phyloP scores from a whole-genome alignment of 2,329 filamentous ascomycete species.

The Pseudogymnoascus sp. region DNA sequence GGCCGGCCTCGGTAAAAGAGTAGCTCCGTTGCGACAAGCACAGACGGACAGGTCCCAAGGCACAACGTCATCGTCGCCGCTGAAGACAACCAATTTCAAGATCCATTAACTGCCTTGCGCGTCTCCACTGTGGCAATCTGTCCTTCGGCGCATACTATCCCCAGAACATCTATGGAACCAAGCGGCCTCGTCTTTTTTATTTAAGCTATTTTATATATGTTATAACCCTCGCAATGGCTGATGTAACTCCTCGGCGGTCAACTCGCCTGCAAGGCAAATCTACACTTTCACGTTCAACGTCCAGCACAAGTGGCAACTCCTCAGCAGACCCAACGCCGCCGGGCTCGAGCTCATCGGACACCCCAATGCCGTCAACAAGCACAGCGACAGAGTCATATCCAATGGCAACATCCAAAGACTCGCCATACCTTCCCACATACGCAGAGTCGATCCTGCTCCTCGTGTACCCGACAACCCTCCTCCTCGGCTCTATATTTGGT shows the following conservation, averaged over 20 bases:
- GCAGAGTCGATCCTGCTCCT: conserved; percentile 58
- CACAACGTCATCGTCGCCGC: conserved; percentile 18
- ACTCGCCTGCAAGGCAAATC: conserved; percentile 21
- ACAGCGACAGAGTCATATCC: not conserved
- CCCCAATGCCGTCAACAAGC: conserved; percentile 10
- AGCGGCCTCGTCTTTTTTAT: not conserved
- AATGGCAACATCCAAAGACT: conserved; percentile 21
- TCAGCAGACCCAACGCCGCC: conserved; percentile 12
- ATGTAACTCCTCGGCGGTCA: conserved; percentile 26
- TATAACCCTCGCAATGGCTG: conserved; percentile 21
- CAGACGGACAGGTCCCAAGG: conserved; percentile 3
- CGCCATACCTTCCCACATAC: conserved; percentile 63
- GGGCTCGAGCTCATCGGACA: conserved; percentile 12
- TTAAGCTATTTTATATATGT: conserved; percentile 17
- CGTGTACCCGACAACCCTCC: conserved; percentile 70
- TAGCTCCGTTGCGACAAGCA: not conserved
- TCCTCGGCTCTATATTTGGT: conserved; percentile 77
- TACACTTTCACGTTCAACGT: not conserved
- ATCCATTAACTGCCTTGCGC: not conserved
- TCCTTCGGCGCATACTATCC: conserved; percentile 16
- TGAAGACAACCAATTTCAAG: conserved; percentile 6
- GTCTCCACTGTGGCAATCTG: conserved; percentile 14
- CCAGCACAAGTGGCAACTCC: conserved; percentile 2
- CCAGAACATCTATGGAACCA: conserved; percentile 14
- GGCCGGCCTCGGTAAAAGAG: not conserved